Percentiles rank a stretch among this genome's conserved stretches.
Conservation (phyloP, 768 basidiomycete species). For the Mycena vitilis region DNA sequence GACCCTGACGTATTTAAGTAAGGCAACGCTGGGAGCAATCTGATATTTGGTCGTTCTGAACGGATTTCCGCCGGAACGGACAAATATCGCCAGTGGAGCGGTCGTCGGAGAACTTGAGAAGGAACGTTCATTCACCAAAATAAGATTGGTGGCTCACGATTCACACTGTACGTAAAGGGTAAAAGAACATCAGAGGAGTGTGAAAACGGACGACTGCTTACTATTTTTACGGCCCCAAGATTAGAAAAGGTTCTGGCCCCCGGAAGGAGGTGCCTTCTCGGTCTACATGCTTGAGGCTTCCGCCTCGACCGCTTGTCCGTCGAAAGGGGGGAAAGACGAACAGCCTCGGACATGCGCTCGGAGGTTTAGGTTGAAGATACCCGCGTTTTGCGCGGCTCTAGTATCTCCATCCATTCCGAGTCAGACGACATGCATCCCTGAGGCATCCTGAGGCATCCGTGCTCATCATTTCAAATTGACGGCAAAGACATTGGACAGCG, state of each 20-base stretch:
- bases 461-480: slow-evolving; percentile 13
- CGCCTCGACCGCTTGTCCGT: not conserved
- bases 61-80: slow-evolving; percentile 3
- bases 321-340: not conserved
- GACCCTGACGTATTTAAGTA: not conserved
- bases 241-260: not conserved
- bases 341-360: not conserved
- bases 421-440: slow-evolving; percentile 17
- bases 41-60: not conserved
- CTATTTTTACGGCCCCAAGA: slow-evolving; percentile 12
- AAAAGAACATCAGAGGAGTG: slow-evolving; percentile 1
- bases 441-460: not conserved
- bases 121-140: too few relatives aligned
- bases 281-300: slow-evolving; percentile 1
- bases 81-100: not conserved
- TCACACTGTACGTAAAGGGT: not conserved
- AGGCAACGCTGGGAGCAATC: not conserved
- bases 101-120: too few relatives aligned
- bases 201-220: not conserved
- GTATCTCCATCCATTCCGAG: not conserved
- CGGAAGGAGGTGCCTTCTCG: not conserved
- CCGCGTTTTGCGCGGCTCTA: slow-evolving; percentile 10
- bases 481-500: slow-evolving; percentile 5
- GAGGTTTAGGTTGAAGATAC: not conserved
- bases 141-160: not conserved